Percentiles rank a stretch among this genome's conserved stretches.
phyloP scores from a whole-genome alignment of 129 eudicot genomes.

The Erigeron canadensis region DNA sequence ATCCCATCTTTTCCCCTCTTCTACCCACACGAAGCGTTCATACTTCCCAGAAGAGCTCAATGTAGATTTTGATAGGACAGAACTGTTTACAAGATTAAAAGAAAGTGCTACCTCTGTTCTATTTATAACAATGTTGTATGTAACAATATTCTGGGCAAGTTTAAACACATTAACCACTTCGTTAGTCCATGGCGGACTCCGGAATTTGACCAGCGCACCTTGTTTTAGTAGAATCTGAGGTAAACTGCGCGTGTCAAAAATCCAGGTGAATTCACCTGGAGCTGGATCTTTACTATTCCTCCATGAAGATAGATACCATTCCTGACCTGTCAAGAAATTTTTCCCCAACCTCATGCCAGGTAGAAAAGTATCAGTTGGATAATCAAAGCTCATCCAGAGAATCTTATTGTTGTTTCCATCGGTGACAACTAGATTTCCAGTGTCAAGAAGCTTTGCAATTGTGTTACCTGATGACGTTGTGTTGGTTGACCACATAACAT shows the following conservation, averaged over 20 bases:
- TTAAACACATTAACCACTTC: too few species aligned
- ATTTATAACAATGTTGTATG: background rate
- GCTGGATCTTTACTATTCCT: background rate
- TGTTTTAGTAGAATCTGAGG: too few species aligned
- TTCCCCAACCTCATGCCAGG: background rate
- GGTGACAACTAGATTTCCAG: conserved; percentile 32
- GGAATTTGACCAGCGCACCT: too few species aligned
- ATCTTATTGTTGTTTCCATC: background rate
- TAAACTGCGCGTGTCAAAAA: too few species aligned
- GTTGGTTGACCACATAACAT: too few species aligned
- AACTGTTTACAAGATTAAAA: background rate
- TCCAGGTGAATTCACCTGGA: background rate
- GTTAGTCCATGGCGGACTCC: too few species aligned
- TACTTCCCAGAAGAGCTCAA: background rate
- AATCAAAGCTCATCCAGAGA: conserved; percentile 15
- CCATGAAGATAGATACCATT: conserved; percentile 1
- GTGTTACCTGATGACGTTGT: background rate
- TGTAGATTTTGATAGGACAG: background rate
- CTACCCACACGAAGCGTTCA: background rate
- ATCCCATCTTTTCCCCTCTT: background rate
- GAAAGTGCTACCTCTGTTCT: background rate
- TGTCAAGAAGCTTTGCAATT: conserved; percentile 22
- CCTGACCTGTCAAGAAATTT: background rate
- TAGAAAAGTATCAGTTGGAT: background rate
- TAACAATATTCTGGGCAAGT: too few species aligned